Percentiles rank a stretch among this genome's conserved stretches.
Conservation (phyloP, 352 stramenopile species). For the Phytophthora tubulina region DNA sequence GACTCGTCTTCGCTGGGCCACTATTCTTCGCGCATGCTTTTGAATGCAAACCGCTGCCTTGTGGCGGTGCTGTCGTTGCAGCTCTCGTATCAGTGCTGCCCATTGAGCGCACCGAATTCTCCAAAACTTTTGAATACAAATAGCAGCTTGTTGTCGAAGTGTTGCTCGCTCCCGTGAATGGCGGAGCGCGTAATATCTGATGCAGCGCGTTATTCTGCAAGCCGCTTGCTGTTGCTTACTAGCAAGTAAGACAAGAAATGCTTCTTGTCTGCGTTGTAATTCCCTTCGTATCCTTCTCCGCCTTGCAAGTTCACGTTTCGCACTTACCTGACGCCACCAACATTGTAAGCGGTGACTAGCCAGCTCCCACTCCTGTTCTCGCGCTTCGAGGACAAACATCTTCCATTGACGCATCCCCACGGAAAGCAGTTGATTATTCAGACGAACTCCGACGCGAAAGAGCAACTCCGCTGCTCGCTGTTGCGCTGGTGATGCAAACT, state of each 20-base stretch:
- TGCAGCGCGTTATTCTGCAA: slow-evolving; percentile 52
- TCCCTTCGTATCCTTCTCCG: slow-evolving; percentile 47
- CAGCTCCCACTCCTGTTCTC: slow-evolving; percentile 21
- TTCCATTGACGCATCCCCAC: slow-evolving; percentile 62
- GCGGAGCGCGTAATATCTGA: slow-evolving; percentile 37
- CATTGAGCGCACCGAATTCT: slow-evolving; percentile 53
- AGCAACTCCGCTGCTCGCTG: slow-evolving; percentile 63
- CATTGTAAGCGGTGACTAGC: slow-evolving; percentile 53
- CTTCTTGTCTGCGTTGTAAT: slow-evolving; percentile 54
- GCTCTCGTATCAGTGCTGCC: slow-evolving; percentile 52
- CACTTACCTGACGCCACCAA: slow-evolving; percentile 66
- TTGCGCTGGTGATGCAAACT: slow-evolving; percentile 72
- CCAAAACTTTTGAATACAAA: slow-evolving; percentile 66
- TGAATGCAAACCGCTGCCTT: slow-evolving; percentile 62
- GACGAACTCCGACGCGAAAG: slow-evolving; percentile 48
- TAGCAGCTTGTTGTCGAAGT: slow-evolving; percentile 35
- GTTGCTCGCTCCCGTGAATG: slow-evolving; percentile 8
- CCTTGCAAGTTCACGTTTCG: slow-evolving; percentile 33
- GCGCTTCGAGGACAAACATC: slow-evolving; percentile 26
- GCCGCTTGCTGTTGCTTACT: slow-evolving; percentile 59
- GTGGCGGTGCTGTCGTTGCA: slow-evolving; percentile 44
- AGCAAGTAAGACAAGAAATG: slow-evolving; percentile 51
- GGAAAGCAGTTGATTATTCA: slow-evolving; percentile 54
- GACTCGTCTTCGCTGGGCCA: slow-evolving; percentile 41
- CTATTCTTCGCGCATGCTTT: slow-evolving; percentile 39